Evolutionary conservation across 345 rosid genomes (phyloP).

Genomic region (Salix brachista): DNA sequence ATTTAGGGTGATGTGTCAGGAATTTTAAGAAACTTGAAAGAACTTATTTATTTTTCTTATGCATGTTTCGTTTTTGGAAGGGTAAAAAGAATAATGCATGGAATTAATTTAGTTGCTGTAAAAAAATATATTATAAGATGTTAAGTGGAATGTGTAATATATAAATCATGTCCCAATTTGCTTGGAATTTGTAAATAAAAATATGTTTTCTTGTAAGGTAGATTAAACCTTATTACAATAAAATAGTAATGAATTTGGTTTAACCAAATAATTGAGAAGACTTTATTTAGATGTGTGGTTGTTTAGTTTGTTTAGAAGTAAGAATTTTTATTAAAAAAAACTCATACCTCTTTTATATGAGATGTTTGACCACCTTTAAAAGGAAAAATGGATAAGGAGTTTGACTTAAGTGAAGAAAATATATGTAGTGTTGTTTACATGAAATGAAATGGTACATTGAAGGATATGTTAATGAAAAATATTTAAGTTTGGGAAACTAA

Average conservation of each 20-base stretch:
- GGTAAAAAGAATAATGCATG: not conserved
- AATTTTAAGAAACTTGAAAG: too few species aligned
- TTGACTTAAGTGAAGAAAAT: not conserved
- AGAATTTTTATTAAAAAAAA: not conserved
- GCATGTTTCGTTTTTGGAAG: not conserved
- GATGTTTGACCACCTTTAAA: too few species aligned
- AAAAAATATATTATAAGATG: too few species aligned
- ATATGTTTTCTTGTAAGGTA: not conserved
- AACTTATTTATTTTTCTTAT: too few species aligned
- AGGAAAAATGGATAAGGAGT: accelerated
- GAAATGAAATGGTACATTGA: not conserved
- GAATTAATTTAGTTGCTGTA: not conserved
- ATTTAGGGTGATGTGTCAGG: not conserved
- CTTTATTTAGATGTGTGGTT: not conserved
- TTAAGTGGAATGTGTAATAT: not conserved
- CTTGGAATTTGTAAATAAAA: not conserved
- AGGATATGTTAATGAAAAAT: not conserved
- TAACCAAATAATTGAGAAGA: too few species aligned
- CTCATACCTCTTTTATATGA: not conserved
- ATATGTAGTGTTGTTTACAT: not conserved
- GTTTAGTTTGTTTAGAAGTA: not conserved
- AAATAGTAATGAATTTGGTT: not conserved
- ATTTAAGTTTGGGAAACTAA: not conserved
- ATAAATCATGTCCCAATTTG: not conserved
- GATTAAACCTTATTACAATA: too few species aligned